Evolutionary conservation across 306 rosid species (phyloP).

Genomic region (Prunus persica): Prunus_persica_NCBIv2 NC_034013.1:17522001-17522500

Average conservation of each 20-base stretch:
- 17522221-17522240: conserved; percentile 72
- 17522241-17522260: conserved; percentile 77
- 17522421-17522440: not conserved
- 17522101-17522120: conserved; percentile 15
- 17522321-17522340: conserved; percentile 95
- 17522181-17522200: conserved; percentile 87
- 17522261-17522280: conserved; percentile 54
- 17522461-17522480: not conserved
- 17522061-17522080: conserved; percentile 57
- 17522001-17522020: conserved; percentile 7
- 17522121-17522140: conserved; percentile 47
- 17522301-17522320: conserved; percentile 79
- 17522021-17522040: conserved; percentile 29
- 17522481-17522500: not conserved
- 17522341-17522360: conserved; percentile 71
- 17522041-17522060: conserved; percentile 52
- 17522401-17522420: not conserved
- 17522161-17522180: conserved; percentile 69
- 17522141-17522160: conserved; percentile 69
- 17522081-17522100: conserved; percentile 41
- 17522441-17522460: not conserved
- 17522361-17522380: conserved; percentile 91
- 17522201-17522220: conserved; percentile 75
- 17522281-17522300: conserved; percentile 86
- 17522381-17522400: conserved; percentile 47